These are phyloP conservation scores for Coemansia sp. DNA, from an alignment of 192 early-diverging fungal species.

Conservation along the genomic window DNA sequence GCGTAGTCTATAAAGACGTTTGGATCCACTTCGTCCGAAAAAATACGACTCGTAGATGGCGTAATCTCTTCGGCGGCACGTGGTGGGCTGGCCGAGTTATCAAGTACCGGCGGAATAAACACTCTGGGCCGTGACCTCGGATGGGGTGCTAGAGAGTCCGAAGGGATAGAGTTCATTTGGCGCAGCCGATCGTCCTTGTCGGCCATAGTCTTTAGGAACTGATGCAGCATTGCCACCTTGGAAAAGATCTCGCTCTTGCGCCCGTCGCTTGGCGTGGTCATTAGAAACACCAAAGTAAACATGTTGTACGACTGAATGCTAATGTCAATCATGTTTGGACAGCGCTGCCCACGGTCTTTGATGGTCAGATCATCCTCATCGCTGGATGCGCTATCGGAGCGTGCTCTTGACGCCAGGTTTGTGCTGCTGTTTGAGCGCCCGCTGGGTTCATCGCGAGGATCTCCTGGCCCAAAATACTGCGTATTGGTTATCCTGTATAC, in stretches of 20 bases:
- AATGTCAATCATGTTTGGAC: conserved; percentile 47
- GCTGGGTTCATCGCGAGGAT: background rate
- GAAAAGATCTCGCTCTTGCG: conserved; percentile 23
- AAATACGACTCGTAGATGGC: conserved; percentile 23
- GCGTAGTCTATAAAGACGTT: conserved; percentile 20
- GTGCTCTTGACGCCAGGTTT: background rate
- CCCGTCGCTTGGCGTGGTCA: conserved; percentile 6
- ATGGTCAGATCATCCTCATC: background rate
- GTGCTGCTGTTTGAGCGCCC: background rate
- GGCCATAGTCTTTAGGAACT: conserved; percentile 32
- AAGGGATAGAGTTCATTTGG: conserved; percentile 22
- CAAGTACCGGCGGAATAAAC: conserved; percentile 16
- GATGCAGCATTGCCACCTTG: conserved; percentile 36
- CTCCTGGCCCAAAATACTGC: conserved; percentile 12
- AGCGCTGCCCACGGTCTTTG: conserved; percentile 41
- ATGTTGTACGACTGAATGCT: conserved; percentile 43
- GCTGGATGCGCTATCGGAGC: background rate
- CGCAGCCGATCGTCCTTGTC: conserved; percentile 46
- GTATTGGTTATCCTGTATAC: conserved; percentile 65
- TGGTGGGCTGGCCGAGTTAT: conserved; percentile 5
- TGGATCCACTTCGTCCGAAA: conserved; percentile 32
- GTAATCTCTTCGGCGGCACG: conserved; percentile 8
- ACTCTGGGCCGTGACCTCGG: conserved; percentile 20
- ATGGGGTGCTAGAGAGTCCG: background rate
- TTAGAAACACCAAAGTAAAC: conserved; percentile 43